Conservation (phyloP, 2,329 filamentous ascomycete species). For the Aspergillus niger region DNA sequence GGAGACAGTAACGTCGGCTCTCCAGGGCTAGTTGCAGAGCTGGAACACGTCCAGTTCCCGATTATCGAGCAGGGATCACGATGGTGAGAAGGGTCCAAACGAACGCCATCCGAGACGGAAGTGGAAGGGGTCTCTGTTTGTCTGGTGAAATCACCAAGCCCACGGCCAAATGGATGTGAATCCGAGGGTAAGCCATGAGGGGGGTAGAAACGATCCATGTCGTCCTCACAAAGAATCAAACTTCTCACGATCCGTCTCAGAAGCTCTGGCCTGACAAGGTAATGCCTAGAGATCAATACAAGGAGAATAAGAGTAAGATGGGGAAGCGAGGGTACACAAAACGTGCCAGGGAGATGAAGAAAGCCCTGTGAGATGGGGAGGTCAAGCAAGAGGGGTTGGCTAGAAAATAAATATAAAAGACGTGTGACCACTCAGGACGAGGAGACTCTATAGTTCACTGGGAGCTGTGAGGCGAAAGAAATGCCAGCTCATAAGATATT, state of each 20-base stretch:
- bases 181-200: constrained; percentile 22
- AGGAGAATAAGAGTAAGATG: constrained; percentile 1
- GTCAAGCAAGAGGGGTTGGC: constrained; percentile 8
- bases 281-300: not conserved
- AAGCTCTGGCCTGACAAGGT: constrained; percentile 1
- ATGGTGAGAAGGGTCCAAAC: constrained; percentile 18
- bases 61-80: constrained; percentile 19
- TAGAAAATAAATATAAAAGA: constrained; percentile 16
- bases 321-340: constrained; percentile 1
- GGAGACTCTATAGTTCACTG: constrained; percentile 11
- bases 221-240: constrained; percentile 7
- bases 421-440: constrained; percentile 22
- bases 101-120: constrained; percentile 15
- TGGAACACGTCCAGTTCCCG: constrained; percentile 28
- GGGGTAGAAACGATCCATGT: constrained; percentile 28
- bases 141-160: constrained; percentile 21
- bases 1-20: constrained; percentile 18
- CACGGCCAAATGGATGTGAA: constrained; percentile 28
- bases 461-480: constrained; percentile 22
- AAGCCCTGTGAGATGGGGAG: not conserved
- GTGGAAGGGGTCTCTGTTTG: constrained; percentile 21
- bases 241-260: not conserved
- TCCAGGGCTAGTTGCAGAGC: constrained; percentile 22
- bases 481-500: constrained; percentile 17
- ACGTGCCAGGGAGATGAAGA: not conserved